Base-by-base conservation (phyloP, 2,329 filamentous ascomycete genomes). In the Paecilomyces variotii region DNA sequence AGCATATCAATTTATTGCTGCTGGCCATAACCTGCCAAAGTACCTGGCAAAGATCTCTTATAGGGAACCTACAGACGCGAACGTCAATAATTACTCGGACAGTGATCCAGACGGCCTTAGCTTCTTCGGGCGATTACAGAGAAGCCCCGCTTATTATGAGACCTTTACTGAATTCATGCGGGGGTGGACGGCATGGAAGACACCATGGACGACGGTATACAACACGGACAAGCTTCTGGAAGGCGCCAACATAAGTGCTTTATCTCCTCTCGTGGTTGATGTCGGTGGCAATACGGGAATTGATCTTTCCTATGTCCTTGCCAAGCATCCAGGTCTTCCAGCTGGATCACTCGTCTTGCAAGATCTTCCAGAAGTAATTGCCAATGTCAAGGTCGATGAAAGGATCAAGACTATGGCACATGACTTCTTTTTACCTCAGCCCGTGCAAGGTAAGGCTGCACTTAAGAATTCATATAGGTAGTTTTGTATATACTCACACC, bases 281-380 rank as follows among this genome's bases (percentile, higher is more conserved):
- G 60, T 78, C 2, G 75, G 74, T 45, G 76, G 76, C 5, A 72
- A 71, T 53, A 70, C 68, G 5, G 75, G 74, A 0, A 68, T 73
- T 24, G 74, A 78, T 59, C 63, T 74, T 7, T 64, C 65, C 1
- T 66, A 67, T 26, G 64, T 77, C 7, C 63, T 70, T 3, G 57
- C 60, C 14, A 65, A 64, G 9, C 69, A 72, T 53, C 75, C 75
- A 0, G 64, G 71, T 0, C 59, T 72, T 10, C 71, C 70, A 11
- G 58, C 64, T 2, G 68, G 70, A 1, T 66, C 65, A 1, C 56
- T 77, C 0, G 64, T 78, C 1, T 60, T 78, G 27, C 72, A 78
- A 53, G 76, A 78, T 59, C 67, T 73, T 1, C 73, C 73, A 0
- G 70, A 74, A 32, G 67, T 74, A 1, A 68, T 77, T 53, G 60